Percentiles rank a stretch among this genome's conserved stretches.
These are phyloP conservation scores for Neotropicomus parvogracilis DNA, from an alignment of 1,284 basidiomycete species.

Conservation along the genomic window DNA sequence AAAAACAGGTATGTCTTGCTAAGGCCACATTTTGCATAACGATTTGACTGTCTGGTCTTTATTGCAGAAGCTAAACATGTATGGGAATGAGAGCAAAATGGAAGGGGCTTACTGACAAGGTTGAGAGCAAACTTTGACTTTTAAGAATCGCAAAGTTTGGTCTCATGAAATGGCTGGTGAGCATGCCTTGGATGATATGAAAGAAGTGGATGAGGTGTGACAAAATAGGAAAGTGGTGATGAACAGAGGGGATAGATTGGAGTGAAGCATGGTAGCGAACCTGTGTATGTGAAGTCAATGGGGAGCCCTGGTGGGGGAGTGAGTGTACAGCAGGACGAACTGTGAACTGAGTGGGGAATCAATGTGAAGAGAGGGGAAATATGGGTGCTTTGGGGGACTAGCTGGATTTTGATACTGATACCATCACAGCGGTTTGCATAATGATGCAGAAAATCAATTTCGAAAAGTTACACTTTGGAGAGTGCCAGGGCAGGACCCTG, in stretches of 20 bases:
- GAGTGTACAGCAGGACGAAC: conserved; percentile 61
- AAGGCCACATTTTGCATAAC: conserved; percentile 70
- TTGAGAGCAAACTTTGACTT: conserved; percentile 62
- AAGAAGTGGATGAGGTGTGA: conserved; percentile 42
- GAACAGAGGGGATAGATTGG: conserved; percentile 40
- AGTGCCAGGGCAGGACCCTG: too few relatives aligned
- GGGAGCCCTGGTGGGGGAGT: conserved; percentile 63
- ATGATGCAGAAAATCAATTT: too few relatives aligned
- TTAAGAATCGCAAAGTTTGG: conserved; percentile 45
- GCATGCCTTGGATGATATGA: conserved; percentile 40
- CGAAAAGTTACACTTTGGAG: too few relatives aligned
- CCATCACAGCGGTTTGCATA: too few relatives aligned
- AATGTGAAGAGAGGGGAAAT: conserved; percentile 19
- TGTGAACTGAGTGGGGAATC: conserved; percentile 27
- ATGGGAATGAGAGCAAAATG: conserved; percentile 8
- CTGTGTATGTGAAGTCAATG: conserved; percentile 43
- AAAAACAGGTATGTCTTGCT: conserved; percentile 69
- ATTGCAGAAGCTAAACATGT: conserved; percentile 19
- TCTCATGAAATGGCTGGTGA: conserved; percentile 29
- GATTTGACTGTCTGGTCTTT: conserved; percentile 74
- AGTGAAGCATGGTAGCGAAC: conserved; percentile 51
- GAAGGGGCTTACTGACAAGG: conserved; percentile 58
- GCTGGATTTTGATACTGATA: conserved; percentile 34
- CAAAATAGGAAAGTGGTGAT: conserved; percentile 46
- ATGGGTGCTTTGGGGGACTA: conserved; percentile 29